Evolutionary conservation across 345 rosid species (phyloP), one percentile per base, ranked within the genome.

Genomic region (Murraya koenigii): DNA sequence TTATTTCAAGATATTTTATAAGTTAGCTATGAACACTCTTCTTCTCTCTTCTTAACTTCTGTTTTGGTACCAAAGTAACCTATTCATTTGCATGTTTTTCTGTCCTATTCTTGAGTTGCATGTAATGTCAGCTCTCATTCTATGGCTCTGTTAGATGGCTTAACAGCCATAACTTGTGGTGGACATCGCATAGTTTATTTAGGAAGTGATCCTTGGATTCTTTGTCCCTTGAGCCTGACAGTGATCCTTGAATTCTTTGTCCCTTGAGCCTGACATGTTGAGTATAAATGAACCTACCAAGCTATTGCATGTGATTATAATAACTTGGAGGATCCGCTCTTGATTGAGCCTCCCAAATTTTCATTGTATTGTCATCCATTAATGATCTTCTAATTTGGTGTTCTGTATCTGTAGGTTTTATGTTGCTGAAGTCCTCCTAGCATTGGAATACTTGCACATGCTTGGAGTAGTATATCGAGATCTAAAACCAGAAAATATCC

Each of bases 381-480:
- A 52, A 25, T 25, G 58, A 54, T 72, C 25, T 54, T 72, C 17
- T 65, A 59, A 77, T 39, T 73, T 67, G 23, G 56, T n/a, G 8
- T 20, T 25, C n/a, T 82, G 36, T 65, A 39, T 77, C 7, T 81
- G 77, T 87, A 92, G 97, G 82, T 92, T 92, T 81, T 92, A 89
- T 84, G 87, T 86, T 71, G 94, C 93, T 6, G 97, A 92, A 83
- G 90, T 92, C 71, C 93, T 92, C 25, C 93, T 92, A 77, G 92
- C 94, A 35, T 77, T 92, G 62, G 97, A 92, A 80, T 92, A 92
- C 84, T 75, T 92, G 66, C 97, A 92, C 86, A 89, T 92, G 97
- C 93, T 92, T 79, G 97, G 97, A 66, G 93, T 92, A 68, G 90
- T 92, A 28, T 92, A 92, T 79, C 87, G 97, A 55, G 97, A 92